Conservation (phyloP, 805 yeast species). For the Starmerella vitae region DNA sequence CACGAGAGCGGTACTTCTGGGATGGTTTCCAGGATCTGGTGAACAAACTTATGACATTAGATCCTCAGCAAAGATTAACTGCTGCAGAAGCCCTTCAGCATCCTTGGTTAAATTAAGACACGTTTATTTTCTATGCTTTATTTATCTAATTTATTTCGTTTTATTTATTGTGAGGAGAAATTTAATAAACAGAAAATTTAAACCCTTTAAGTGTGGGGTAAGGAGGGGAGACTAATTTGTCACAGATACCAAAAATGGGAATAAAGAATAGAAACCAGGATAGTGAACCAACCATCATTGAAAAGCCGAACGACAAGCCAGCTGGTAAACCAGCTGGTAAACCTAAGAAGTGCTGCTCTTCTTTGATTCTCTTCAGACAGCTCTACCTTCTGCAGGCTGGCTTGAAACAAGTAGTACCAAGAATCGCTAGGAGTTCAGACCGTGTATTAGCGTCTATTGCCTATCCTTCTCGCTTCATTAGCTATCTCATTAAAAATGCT, state of each 20-base stretch:
- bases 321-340: too few relatives aligned
- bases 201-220: too few relatives aligned
- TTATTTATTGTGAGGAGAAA: neutral
- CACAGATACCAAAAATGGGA: too few relatives aligned
- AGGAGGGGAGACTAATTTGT: too few relatives aligned
- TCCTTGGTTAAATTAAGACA: constrained; percentile 77
- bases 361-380: constrained; percentile 13
- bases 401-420: constrained; percentile 10
- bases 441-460: constrained; percentile 22
- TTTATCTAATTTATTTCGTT: neutral
- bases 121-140: too few relatives aligned
- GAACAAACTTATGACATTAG: constrained; percentile 50
- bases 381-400: constrained; percentile 9
- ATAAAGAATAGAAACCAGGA: too few relatives aligned
- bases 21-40: constrained; percentile 61
- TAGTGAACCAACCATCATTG: too few relatives aligned
- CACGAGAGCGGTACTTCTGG: constrained; percentile 58
- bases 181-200: neutral
- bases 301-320: too few relatives aligned
- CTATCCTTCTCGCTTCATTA: constrained; percentile 22
- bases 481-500: constrained; percentile 2
- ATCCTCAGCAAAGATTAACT: constrained; percentile 57
- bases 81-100: constrained; percentile 67
- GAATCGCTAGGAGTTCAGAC: constrained; percentile 16
- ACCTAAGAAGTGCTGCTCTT: too few relatives aligned